Evolutionary conservation across 345 rosid species (phyloP).

Genomic region (Draba incana): DNA sequence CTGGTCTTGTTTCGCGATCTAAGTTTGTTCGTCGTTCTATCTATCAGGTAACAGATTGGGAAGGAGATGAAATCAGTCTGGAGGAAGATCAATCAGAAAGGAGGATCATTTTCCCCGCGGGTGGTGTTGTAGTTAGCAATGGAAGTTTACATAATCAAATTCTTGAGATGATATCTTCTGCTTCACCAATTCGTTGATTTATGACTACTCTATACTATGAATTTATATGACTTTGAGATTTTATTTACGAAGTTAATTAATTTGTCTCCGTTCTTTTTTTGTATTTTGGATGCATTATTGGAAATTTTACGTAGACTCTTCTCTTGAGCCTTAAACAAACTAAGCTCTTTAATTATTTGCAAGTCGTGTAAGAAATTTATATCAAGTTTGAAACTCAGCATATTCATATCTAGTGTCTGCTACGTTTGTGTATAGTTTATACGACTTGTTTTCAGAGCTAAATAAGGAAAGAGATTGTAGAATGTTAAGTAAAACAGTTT

Average conservation of each 20-base stretch:
- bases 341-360: too few relatives aligned
- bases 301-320: too few relatives aligned
- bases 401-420: too few relatives aligned
- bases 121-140: conserved; percentile 71
- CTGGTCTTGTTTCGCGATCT: not conserved
- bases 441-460: too few relatives aligned
- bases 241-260: too few relatives aligned
- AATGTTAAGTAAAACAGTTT: not conserved
- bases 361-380: too few relatives aligned
- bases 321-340: too few relatives aligned
- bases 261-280: too few relatives aligned
- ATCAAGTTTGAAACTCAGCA: too few relatives aligned
- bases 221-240: not conserved
- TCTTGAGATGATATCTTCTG: conserved; percentile 53
- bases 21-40: not conserved
- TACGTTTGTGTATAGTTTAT: too few relatives aligned
- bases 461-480: too few relatives aligned
- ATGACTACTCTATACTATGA: not conserved
- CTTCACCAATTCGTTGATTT: conserved; percentile 36
- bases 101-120: conserved; percentile 57
- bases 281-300: too few relatives aligned
- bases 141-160: conserved; percentile 56
- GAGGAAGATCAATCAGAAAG: conserved; percentile 65
- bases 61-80: conserved; percentile 58
- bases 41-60: conserved; percentile 76